These are phyloP conservation scores for Adansonia madagascariensis DNA, from an alignment of 441 rosid species.

Conservation along the genomic window DNA sequence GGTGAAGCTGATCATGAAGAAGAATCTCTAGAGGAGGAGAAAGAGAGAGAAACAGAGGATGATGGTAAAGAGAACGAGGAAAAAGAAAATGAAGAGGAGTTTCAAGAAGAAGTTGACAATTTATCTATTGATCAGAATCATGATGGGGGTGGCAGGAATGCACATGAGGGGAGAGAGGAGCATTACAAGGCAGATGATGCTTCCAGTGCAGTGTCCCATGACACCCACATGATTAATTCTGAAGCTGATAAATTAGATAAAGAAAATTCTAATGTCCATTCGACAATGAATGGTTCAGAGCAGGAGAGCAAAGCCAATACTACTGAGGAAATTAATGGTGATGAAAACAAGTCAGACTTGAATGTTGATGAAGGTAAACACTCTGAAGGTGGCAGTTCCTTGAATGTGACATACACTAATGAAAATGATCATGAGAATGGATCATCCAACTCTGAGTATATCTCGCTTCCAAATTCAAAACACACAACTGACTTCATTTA, in stretches of 20 bases:
- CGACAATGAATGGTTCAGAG: constrained; percentile 32
- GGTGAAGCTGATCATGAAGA: constrained; percentile 54
- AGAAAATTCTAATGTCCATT: constrained; percentile 43
- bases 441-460: constrained; percentile 24
- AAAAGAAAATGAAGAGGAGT: constrained; percentile 32
- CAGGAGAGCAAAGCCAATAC: constrained; percentile 33
- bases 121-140: constrained; percentile 43
- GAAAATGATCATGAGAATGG: constrained; percentile 34
- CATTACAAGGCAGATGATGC: constrained; percentile 92
- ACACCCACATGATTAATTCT: constrained; percentile 38
- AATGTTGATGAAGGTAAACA: constrained; percentile 37
- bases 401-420: constrained; percentile 36
- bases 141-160: constrained; percentile 34
- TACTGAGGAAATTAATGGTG: constrained; percentile 32
- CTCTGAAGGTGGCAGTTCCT: constrained; percentile 27
- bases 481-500: constrained; percentile 21
- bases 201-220: constrained; percentile 92
- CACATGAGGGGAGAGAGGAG: constrained; percentile 79
- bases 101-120: constrained; percentile 43
- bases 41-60: constrained; percentile 41
- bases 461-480: constrained; percentile 22
- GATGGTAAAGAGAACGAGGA: too few species aligned
- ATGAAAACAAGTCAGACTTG: constrained; percentile 28
- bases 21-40: constrained; percentile 53
- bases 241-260: constrained; percentile 45